Base-by-base conservation (phyloP, 768 basidiomycete species). In the Russula lepida region DNA sequence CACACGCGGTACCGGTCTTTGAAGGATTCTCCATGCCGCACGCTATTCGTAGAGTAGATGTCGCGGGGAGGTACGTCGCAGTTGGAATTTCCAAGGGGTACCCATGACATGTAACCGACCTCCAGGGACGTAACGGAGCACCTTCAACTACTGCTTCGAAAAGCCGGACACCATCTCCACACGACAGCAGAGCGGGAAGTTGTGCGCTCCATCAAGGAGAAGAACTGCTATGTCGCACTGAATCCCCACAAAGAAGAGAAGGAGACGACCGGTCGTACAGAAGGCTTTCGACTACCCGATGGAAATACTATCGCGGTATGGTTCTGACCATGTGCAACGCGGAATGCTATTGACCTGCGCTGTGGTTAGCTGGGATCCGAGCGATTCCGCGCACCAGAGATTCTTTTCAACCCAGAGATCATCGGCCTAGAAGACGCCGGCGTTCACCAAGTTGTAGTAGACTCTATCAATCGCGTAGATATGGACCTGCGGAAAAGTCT, bases 1-100 rank as follows among this genome's bases (percentile, higher is more conserved):
- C 97, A 25, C 97, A 99, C 64, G 92, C 97, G 15, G 97, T 99
- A 3, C 97, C 97, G 4, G 95, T 99, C 19, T 99, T 95, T 69
- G 97, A 99, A 70, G 97, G 97, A 0, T 98, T 98, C 78, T 95
- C 93, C 6, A 98, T 98, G 92, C 94, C 95, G 46, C 95, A 98
- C 71, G 95, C 97, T 43, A 95, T 98, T 66, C 85, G 93, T 44
- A 81, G 97, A 67, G 89, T 99, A 48, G 97, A 99, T 71, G 84
- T 99, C 17, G 97, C 97, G 39, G 97, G 97, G 72, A 82, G 95
- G 92, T 91, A 71, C 65, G 79, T 70, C 59, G 33, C 23, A 11
- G 19, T 32, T 32, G 15, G 46, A 21, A 47, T 35, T 13, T n/a
- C 23, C 59, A 39, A 41, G 49, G 58, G 48, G 56, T 60, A 35